Conservation (phyloP, 352 stramenopile species). For the Globisporangium irregulare region DNA sequence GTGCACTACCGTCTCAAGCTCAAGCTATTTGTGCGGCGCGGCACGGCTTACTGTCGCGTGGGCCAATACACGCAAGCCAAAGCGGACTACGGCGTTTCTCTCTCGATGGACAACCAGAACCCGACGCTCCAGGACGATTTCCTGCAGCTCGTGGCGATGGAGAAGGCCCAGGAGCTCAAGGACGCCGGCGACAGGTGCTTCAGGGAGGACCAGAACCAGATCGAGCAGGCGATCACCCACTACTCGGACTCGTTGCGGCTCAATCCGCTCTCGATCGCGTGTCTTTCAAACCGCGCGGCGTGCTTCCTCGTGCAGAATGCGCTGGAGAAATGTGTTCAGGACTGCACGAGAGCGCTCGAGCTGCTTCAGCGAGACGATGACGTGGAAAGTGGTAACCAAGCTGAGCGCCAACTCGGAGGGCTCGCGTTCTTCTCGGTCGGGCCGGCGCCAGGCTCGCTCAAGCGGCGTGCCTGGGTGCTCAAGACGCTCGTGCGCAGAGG, state of each 20-base stretch:
- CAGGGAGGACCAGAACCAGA: conserved; percentile 27
- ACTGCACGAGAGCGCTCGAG: conserved; percentile 55
- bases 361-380: conserved; percentile 46
- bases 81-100: conserved; percentile 74
- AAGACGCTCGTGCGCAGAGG: conserved; percentile 71
- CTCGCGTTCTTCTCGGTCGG: conserved; percentile 61
- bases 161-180: conserved; percentile 57
- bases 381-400: not conserved
- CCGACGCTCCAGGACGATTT: conserved; percentile 64
- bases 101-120: conserved; percentile 79
- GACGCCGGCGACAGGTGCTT: conserved; percentile 45
- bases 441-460: conserved; percentile 44
- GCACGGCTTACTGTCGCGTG: conserved; percentile 62
- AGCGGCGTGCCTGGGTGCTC: conserved; percentile 72
- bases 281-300: conserved; percentile 72
- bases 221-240: conserved; percentile 39
- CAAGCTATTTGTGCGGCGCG: conserved; percentile 69
- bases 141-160: conserved; percentile 50
- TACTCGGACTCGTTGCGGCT: conserved; percentile 62
- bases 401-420: conserved; percentile 9
- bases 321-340: conserved; percentile 46
- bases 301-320: conserved; percentile 58
- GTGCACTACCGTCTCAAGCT: conserved; percentile 66
- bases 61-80: conserved; percentile 63
- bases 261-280: conserved; percentile 61